Base-by-base conservation (phyloP, 495 filamentous ascomycete species). In the Massariosphaeria phaeospora region DNA sequence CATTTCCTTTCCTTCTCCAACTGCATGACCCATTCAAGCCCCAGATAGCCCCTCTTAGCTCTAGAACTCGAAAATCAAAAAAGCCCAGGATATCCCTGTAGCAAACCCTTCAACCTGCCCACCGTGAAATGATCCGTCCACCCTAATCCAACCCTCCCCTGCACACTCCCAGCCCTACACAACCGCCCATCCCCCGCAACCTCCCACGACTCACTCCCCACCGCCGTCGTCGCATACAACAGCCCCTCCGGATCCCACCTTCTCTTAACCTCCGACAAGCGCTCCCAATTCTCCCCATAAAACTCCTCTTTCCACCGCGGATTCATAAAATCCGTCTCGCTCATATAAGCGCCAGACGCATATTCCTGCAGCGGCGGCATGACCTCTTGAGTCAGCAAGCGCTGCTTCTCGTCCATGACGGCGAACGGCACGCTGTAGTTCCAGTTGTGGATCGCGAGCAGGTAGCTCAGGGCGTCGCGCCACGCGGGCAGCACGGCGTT, bases 151-250 rank as follows among this genome's bases (percentile, higher is more conserved):
- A n/a, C n/a, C n/a, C n/a, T n/a, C n/a, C 6, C 2, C 17, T 17
- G 12, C 21, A 23, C 40, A 18, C 21, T 46, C 42, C 17, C 3
- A 10, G n/a, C 29, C 12, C 45, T 34, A 21, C 49, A 60, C 27
- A 56, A 31, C 25, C 62, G 9, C 18, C 78, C 76, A 50, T 82
- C 79, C 40, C 73, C 77, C 48, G 67, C 72, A 30, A 43, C 41
- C 26, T 35, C 27, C 50, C 50, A 54, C 24, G 21, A 25, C 9
- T 54, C 50, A 39, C 50, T 54, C 20, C 50, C 50, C 30, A 54
- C 50, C 26, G 50, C 50, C 20, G 50, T 54, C 24, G 35, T 44
- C 1, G 40, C 50, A 25, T 44, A 54, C 17, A 54, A 45, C 26
- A 54, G 15, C 15, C 26, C 50, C 15, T 36, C 17, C 3, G 50